These are phyloP conservation scores for Citeromyces hawaiiensis DNA, from an alignment of 1,139 yeast genomes.

Conservation along the genomic window DNA sequence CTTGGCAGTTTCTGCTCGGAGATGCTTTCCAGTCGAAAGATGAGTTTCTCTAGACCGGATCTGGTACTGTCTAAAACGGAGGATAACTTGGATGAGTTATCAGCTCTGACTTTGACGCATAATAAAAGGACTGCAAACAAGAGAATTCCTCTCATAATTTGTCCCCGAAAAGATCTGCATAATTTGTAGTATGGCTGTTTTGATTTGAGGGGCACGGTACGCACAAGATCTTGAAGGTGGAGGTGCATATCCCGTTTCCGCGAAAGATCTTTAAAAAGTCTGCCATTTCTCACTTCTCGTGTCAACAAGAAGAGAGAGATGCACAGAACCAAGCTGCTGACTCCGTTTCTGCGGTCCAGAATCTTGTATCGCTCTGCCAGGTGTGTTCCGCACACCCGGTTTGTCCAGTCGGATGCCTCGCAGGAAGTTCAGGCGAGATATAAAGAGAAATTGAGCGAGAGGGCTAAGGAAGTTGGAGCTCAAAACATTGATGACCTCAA, in stretches of 20 bases:
- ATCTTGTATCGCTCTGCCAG: background rate
- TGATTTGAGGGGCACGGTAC: background rate
- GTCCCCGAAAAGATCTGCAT: background rate
- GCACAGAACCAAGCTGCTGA: background rate
- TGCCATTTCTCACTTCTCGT: background rate
- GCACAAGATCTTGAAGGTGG: too few species aligned
- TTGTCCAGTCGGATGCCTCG: constrained; percentile 23
- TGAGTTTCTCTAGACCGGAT: background rate
- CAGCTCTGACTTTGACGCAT: background rate
- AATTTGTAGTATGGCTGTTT: background rate
- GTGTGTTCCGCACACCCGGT: constrained; percentile 12
- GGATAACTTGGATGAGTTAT: background rate
- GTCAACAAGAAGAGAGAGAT: background rate
- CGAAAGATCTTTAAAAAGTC: background rate
- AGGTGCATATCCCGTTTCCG: background rate
- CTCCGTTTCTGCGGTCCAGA: background rate
- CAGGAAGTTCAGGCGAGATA: constrained; percentile 24
- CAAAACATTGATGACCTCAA: constrained; percentile 48
- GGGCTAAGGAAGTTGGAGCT: constrained; percentile 34
- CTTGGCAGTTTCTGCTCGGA: constrained; percentile 7
- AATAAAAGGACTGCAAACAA: background rate
- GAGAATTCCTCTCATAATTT: background rate
- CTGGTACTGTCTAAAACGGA: background rate
- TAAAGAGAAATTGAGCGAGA: constrained; percentile 25
- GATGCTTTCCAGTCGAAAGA: background rate